Conservation (phyloP, 768 basidiomycete species). For the Gautieria morchelliformis region DNA sequence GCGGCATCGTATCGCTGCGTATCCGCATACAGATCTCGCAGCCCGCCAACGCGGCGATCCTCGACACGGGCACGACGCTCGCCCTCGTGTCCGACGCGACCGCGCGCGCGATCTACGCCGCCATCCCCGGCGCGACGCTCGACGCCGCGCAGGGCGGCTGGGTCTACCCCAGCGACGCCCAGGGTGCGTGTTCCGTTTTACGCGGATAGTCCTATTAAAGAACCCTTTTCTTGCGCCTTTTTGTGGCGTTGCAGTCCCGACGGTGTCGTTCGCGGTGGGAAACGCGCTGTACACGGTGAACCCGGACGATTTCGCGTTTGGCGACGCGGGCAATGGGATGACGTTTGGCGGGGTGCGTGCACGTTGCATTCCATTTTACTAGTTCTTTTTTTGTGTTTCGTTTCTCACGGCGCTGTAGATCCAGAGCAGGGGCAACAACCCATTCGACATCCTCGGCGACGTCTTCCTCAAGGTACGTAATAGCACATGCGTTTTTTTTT, state of each 20-base stretch:
- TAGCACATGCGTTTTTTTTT: too few relatives aligned
- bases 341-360: constrained; percentile 17
- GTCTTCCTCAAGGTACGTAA: constrained; percentile 20
- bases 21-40: constrained; percentile 8
- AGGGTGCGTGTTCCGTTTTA: not conserved
- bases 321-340: constrained; percentile 15
- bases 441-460: constrained; percentile 25
- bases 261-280: constrained; percentile 26
- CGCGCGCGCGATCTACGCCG: constrained; percentile 23
- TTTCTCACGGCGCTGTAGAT: constrained; percentile 17
- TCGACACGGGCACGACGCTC: constrained; percentile 29
- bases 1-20: not conserved
- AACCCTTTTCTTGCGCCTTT: not conserved
- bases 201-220: too few relatives aligned
- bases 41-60: constrained; percentile 26
- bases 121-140: constrained; percentile 26
- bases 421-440: constrained; percentile 22
- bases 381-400: not conserved
- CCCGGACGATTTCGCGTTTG: constrained; percentile 16
- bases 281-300: constrained; percentile 21
- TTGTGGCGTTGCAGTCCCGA: constrained; percentile 14
- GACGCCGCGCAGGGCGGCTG: constrained; percentile 28
- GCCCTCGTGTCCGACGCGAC: constrained; percentile 23
- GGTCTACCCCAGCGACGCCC: constrained; percentile 24
- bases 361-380: not conserved